These are phyloP conservation scores for Coffea humblotiana DNA, from an alignment of 305 asterid genomes.

Conservation along the genomic window DNA sequence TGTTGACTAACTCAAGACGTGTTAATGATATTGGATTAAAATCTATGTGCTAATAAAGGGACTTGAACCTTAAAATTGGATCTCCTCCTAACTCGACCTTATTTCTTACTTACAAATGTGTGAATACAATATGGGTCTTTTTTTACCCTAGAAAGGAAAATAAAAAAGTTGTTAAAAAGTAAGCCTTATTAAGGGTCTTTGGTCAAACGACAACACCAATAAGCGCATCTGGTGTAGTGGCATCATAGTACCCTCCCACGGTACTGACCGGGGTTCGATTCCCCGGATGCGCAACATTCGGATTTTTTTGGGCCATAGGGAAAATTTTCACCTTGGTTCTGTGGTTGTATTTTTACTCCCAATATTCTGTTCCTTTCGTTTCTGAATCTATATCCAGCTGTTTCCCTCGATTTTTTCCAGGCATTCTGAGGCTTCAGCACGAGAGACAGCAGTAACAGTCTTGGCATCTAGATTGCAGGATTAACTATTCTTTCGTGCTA, in stretches of 20 bases:
- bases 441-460: too few species aligned
- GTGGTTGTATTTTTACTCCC: too few species aligned
- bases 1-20: neutral
- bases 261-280: conserved; percentile 98
- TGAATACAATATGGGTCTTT: too few species aligned
- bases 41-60: neutral
- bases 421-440: neutral
- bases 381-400: neutral
- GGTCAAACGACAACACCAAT: too few species aligned
- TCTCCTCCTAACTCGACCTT: too few species aligned
- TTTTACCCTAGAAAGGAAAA: neutral
- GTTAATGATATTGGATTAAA: neutral
- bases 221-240: conserved; percentile 98
- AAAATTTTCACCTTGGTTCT: too few species aligned
- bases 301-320: neutral
- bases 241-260: conserved; percentile 99
- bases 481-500: too few species aligned
- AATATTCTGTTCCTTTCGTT: too few species aligned
- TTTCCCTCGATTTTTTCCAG: neutral
- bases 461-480: too few species aligned
- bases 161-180: too few species aligned
- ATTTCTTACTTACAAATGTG: neutral
- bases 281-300: conserved; percentile 99
- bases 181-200: too few species aligned
- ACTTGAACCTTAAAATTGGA: neutral